These are phyloP conservation scores for Chrysanthemum lavandulifolium DNA, from an alignment of 129 eudicot species.

Conservation along the genomic window DNA sequence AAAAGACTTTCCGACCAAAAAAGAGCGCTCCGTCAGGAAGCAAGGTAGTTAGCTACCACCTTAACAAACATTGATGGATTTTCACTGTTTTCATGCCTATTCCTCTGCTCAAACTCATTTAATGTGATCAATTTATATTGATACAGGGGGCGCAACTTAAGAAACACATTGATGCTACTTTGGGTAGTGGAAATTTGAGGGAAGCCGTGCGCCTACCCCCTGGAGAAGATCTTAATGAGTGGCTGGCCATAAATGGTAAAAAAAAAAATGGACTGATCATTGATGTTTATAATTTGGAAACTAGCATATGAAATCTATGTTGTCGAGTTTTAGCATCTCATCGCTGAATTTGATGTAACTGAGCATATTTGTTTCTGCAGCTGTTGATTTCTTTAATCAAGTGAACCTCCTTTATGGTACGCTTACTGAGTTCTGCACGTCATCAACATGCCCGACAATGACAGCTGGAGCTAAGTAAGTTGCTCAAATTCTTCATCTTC, in stretches of 20 bases:
- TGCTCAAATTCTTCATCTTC: conserved; percentile 22
- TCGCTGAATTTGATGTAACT: not conserved
- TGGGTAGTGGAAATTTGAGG: conserved; percentile 67
- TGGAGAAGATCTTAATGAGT: conserved; percentile 68
- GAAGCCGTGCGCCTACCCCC: conserved; percentile 73
- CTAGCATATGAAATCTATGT: not conserved
- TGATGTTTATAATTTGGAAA: not conserved
- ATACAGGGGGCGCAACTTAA: conserved; percentile 64
- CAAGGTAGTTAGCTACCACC: conserved; percentile 43
- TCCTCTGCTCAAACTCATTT: conserved; percentile 13
- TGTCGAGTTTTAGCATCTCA: not conserved
- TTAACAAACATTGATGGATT: not conserved
- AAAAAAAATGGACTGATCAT: not conserved
- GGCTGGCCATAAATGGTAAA: conserved; percentile 67
- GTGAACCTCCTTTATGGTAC: conserved; percentile 68
- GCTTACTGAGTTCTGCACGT: conserved; percentile 65
- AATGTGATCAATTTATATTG: not conserved
- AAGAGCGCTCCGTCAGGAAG: conserved; percentile 69
- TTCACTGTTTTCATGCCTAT: not conserved
- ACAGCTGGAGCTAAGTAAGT: conserved; percentile 67
- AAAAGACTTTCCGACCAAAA: conserved; percentile 70
- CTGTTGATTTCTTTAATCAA: conserved; percentile 76
- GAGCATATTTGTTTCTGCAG: conserved; percentile 30
- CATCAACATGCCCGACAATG: conserved; percentile 62
- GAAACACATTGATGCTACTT: conserved; percentile 67